Percentiles rank a stretch among this genome's conserved stretches.
These are phyloP conservation scores for Naganishia sp. DNA, from an alignment of 1,284 basidiomycete species.

Conservation along the genomic window DNA sequence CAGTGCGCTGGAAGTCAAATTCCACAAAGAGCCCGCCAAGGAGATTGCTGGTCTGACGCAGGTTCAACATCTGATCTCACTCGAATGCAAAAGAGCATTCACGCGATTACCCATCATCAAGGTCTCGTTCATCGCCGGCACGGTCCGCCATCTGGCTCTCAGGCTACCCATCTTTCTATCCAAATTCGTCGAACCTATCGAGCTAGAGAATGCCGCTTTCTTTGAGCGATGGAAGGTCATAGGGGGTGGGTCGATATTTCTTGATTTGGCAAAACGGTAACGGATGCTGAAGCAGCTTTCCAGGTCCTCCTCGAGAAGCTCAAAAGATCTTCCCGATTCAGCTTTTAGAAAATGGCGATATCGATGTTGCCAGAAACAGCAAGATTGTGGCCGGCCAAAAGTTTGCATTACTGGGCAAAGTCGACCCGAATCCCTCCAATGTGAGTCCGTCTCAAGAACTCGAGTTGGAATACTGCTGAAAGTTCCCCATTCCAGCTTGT, in stretches of 20 bases:
- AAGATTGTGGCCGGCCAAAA: conserved; percentile 75
- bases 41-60: conserved; percentile 80
- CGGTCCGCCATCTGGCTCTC: conserved; percentile 81
- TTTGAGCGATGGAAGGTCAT: conserved; percentile 99
- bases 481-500: conserved; percentile 66
- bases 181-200: conserved; percentile 92
- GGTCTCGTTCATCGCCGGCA: conserved; percentile 88
- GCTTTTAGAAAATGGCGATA: conserved; percentile 65
- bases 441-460: conserved; percentile 37
- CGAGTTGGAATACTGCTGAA: neutral
- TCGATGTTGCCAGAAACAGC: conserved; percentile 72
- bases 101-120: conserved; percentile 75
- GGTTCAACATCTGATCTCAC: conserved; percentile 85
- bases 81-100: conserved; percentile 92
- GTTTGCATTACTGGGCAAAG: conserved; percentile 72
- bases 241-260: conserved; percentile 62
- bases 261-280: conserved; percentile 7
- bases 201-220: conserved; percentile 78
- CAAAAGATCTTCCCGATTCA: conserved; percentile 83
- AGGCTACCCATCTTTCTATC: conserved; percentile 82
- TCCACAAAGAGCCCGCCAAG: conserved; percentile 81
- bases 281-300: neutral
- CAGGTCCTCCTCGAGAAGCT: conserved; percentile 76
- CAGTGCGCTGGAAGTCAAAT: conserved; percentile 72
- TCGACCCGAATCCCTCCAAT: conserved; percentile 76